Base-by-base conservation (phyloP, 2,329 filamentous ascomycete genomes). In the Cordyceps cicadae region DNA sequence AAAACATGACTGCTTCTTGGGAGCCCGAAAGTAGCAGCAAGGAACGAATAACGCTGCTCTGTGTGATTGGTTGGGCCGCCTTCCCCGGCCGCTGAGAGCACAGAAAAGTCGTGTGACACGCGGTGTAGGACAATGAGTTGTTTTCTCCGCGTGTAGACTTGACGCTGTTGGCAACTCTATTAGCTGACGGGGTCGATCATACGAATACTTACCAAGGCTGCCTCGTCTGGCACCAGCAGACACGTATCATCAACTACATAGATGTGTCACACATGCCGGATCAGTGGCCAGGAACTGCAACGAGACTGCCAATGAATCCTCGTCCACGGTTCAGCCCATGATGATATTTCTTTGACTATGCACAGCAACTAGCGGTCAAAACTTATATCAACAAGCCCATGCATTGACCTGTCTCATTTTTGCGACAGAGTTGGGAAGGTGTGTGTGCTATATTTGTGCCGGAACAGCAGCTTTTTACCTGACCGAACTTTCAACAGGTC, bases 311-410 rank as follows among this genome's bases (percentile, higher is more conserved):
- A 41, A 39, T 49, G 32, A 19, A 26, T 56, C 9, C 11, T n/a
- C 41, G 21, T 21, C 34, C 9, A 17, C 21, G 26, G 34, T 32
- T 50, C 54, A 57, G 45, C 45, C 45, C 54, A 34, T 5, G 8
- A 39, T 59, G 34, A 17, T 26, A 34, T 41, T 50, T 29, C 46
- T 39, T 49, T 50, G 45, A 41, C 19, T n/a, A 39, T 57, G 54
- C 54, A 52, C 9, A 59, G 17, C 24, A 45, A 59, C 43, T 51
- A 49, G 56, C 56, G 56, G 56, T 59, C 56, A 59, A 59, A 59
- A 43, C 14, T 24, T 2, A 59, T 39, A 45, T 34, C 17, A 51
- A 32, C n/a, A 52, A 34, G 24, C 34, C 32, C 21, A 45, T 59
- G 56, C 49, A 34, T 51, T n/a, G 17, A 4, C 14, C 9, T 58